Conservation (phyloP, 176 grass and related monocot genomes). For the Musa troglodytarum region DNA sequence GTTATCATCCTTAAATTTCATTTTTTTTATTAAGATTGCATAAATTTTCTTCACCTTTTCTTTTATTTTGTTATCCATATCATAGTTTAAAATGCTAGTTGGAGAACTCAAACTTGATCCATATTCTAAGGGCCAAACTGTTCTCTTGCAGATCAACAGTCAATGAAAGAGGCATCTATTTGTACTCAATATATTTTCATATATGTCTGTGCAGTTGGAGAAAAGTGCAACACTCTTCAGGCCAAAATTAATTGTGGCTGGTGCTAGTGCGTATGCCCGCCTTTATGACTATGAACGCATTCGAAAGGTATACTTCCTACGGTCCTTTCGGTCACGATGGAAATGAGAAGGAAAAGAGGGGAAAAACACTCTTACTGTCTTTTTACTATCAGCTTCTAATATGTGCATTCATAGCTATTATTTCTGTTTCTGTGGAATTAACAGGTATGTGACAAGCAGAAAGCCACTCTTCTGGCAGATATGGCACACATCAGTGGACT, state of each 20-base stretch:
- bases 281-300: conserved; percentile 86
- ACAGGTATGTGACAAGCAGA: conserved; percentile 91
- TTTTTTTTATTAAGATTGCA: too few relatives aligned
- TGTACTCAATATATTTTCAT: not conserved
- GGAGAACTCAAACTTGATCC: not conserved
- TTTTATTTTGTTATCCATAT: too few relatives aligned
- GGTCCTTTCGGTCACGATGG: not conserved
- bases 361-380: not conserved
- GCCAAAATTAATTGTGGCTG: conserved; percentile 95
- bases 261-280: conserved; percentile 94
- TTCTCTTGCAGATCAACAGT: not conserved
- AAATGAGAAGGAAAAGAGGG: not conserved
- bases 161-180: not conserved
- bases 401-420: not conserved
- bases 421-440: conserved; percentile 13
- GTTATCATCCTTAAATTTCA: too few relatives aligned
- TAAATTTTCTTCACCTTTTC: too few relatives aligned
- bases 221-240: conserved; percentile 87
- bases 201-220: conserved; percentile 53
- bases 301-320: conserved; percentile 44
- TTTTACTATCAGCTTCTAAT: not conserved
- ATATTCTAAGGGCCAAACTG: not conserved
- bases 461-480: conserved; percentile 87
- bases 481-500: conserved; percentile 99
- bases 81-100: too few relatives aligned